phyloP scores from a whole-genome alignment of 2,329 filamentous ascomycete species.

The Diaporthe helianthi region DNA sequence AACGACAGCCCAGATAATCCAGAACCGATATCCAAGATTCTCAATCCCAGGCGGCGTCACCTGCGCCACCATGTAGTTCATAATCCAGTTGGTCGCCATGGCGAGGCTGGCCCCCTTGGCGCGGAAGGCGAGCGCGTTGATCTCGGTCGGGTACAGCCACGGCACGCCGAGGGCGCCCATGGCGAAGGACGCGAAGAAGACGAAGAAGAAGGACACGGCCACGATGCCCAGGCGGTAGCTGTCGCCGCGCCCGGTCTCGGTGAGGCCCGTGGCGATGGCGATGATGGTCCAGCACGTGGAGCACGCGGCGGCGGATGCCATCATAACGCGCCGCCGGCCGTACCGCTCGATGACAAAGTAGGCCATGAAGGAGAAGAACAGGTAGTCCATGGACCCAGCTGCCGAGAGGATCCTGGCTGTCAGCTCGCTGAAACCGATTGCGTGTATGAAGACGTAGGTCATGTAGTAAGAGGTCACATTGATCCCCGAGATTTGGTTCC shows the following conservation, averaged over 20 bases:
- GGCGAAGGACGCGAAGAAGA: conserved; percentile 42
- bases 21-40: conserved; percentile 57
- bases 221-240: conserved; percentile 37
- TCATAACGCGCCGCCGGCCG: conserved; percentile 44
- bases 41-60: conserved; percentile 45
- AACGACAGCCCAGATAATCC: conserved; percentile 57
- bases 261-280: conserved; percentile 36
- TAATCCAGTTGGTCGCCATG: conserved; percentile 46
- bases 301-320: conserved; percentile 38
- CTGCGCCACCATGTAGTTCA: conserved; percentile 45
- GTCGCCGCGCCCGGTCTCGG: conserved; percentile 34
- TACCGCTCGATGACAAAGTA: conserved; percentile 42
- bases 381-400: conserved; percentile 51
- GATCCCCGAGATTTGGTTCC: conserved; percentile 31
- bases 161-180: conserved; percentile 39
- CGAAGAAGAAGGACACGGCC: conserved; percentile 42
- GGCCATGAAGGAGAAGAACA: conserved; percentile 37
- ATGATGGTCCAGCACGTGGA: conserved; percentile 38
- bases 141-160: conserved; percentile 43
- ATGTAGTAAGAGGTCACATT: conserved; percentile 34
- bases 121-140: conserved; percentile 46
- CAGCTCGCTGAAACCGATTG: conserved; percentile 41
- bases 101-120: conserved; percentile 44
- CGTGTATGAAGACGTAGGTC: conserved; percentile 51
- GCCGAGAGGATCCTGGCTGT: conserved; percentile 51